Conservation (phyloP, 768 basidiomycete genomes). For the Phanerodontia chrysosporium region DNA sequence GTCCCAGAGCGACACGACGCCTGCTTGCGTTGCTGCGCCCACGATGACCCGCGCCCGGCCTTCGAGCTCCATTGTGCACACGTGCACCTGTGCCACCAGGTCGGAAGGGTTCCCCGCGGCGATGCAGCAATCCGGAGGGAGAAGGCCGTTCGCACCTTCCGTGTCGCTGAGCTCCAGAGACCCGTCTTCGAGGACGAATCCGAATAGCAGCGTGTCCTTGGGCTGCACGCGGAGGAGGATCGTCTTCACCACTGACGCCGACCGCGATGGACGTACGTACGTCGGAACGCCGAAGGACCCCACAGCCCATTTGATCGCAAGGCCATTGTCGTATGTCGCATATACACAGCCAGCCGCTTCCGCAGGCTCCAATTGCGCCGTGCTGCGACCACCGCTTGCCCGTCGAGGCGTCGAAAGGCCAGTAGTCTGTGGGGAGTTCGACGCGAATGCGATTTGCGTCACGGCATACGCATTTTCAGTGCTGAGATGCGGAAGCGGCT, state of each 20-base stretch:
- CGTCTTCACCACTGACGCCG: slow-evolving; percentile 41
- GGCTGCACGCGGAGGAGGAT: slow-evolving; percentile 45
- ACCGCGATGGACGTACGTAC: slow-evolving; percentile 41
- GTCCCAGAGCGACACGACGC: slow-evolving; percentile 76
- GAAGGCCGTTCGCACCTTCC: slow-evolving; percentile 36
- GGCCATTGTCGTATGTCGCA: slow-evolving; percentile 52
- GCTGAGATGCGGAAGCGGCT: slow-evolving; percentile 37
- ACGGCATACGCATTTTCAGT: slow-evolving; percentile 44
- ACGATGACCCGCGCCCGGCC: slow-evolving; percentile 51
- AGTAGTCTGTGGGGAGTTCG: neutral
- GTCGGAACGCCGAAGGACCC: slow-evolving; percentile 22
- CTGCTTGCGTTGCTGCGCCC: slow-evolving; percentile 58
- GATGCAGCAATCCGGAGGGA: slow-evolving; percentile 44
- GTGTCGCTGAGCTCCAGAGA: slow-evolving; percentile 58
- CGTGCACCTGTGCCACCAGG: slow-evolving; percentile 47
- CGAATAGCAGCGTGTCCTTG: slow-evolving; percentile 45
- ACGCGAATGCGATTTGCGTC: slow-evolving; percentile 44
- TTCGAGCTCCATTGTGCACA: slow-evolving; percentile 47
- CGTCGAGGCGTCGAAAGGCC: slow-evolving; percentile 4
- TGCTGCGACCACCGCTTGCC: neutral
- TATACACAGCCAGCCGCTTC: slow-evolving; percentile 15
- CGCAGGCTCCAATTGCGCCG: neutral
- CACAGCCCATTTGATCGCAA: slow-evolving; percentile 51
- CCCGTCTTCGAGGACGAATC: slow-evolving; percentile 64
- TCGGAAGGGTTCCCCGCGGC: slow-evolving; percentile 58